Conservation (phyloP, 352 stramenopile genomes). For the Phytophthora pluvialis region DNA sequence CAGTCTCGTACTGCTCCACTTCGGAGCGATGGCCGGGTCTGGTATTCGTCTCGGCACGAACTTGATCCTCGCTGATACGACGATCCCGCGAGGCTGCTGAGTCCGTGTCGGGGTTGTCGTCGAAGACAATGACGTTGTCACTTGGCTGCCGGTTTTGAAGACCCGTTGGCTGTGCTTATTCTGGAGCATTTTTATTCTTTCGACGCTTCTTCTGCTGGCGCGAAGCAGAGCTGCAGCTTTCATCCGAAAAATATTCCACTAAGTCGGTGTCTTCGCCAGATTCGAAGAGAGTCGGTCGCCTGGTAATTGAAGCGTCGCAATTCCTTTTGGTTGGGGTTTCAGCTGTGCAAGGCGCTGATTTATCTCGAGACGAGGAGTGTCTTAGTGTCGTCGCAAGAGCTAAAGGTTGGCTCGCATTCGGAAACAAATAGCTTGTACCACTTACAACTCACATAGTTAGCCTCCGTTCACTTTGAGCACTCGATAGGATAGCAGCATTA, state of each 20-base stretch:
- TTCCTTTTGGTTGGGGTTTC: not conserved
- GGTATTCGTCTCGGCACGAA: not conserved
- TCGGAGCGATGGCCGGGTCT: not conserved
- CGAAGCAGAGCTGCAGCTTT: not conserved
- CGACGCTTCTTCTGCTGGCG: constrained; percentile 10
- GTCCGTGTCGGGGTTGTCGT: constrained; percentile 9
- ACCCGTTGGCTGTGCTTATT: too few species aligned
- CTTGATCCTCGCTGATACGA: not conserved
- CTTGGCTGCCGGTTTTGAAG: too few species aligned
- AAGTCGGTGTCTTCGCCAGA: constrained; percentile 11
- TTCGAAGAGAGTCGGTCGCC: constrained; percentile 1
- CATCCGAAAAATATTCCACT: constrained; percentile 14
- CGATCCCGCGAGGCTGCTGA: not conserved
- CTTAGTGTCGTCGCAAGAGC: not conserved
- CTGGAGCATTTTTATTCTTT: constrained; percentile 2
- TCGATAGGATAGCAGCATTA: not conserved
- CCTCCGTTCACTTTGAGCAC: not conserved
- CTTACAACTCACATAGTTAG: too few species aligned
- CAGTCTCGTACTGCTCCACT: constrained; percentile 9
- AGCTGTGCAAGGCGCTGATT: not conserved
- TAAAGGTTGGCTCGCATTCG: constrained; percentile 1
- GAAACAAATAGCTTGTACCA: constrained; percentile 5
- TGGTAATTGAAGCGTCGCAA: not conserved
- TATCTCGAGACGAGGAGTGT: not conserved
- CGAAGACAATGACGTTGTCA: constrained; percentile 1